Percentiles rank a stretch among this genome's conserved stretches.
phyloP scores from a whole-genome alignment of 805 yeast genomes.

The Priceomyces castillae region DNA sequence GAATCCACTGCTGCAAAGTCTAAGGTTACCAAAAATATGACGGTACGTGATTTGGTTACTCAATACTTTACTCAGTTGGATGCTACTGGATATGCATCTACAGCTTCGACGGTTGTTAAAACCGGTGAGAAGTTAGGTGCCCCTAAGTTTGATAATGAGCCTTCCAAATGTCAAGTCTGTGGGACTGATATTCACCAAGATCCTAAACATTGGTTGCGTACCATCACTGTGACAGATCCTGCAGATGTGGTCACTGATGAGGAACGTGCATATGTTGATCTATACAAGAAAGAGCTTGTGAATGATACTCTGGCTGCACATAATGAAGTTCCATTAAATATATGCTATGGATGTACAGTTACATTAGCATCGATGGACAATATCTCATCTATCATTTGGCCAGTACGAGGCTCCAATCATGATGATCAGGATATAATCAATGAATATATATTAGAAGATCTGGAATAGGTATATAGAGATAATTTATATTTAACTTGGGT shows the following conservation, averaged over 20 bases:
- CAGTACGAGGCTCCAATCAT: conserved; percentile 21
- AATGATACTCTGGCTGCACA: conserved; percentile 1
- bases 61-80: conserved; percentile 73
- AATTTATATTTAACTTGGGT: no score
- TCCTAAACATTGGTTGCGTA: conserved; percentile 64
- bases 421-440: conserved; percentile 31
- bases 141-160: conserved; percentile 30
- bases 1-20: conserved; percentile 20
- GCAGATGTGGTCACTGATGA: conserved; percentile 45
- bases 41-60: conserved; percentile 75
- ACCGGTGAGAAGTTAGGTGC: conserved; percentile 75
- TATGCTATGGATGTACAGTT: conserved; percentile 79
- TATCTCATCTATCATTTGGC: conserved; percentile 31
- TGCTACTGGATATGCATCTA: conserved; percentile 72
- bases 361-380: conserved; percentile 45
- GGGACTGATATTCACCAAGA: conserved; percentile 49
- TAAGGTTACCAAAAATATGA: conserved; percentile 63
- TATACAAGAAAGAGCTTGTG: conserved; percentile 11
- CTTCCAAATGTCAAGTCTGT: conserved; percentile 55
- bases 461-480: conserved; percentile 14
- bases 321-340: conserved; percentile 18
- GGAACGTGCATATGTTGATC: conserved; percentile 32
- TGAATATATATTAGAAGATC: conserved; percentile 48
- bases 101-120: conserved; percentile 87
- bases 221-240: conserved; percentile 61